phyloP scores from a whole-genome alignment of 805 yeast genomes.

The Maudiozyma pseudohumilis region DNA sequence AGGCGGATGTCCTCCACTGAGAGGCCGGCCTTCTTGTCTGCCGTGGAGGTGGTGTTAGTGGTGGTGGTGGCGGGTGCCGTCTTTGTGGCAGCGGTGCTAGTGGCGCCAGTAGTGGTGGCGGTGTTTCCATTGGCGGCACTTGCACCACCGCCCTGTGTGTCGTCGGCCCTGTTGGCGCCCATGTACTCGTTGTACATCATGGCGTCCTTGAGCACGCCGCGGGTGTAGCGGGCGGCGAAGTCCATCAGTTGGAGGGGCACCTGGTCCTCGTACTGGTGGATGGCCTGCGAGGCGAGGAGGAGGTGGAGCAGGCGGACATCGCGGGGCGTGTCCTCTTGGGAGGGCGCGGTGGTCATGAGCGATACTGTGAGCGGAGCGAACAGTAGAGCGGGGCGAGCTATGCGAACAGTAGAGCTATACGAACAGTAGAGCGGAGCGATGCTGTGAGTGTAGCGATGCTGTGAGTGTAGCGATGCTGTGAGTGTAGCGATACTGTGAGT shows the following conservation, averaged over 20 bases:
- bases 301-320: constrained; percentile 86
- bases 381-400: no score
- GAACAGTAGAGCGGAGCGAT: no score
- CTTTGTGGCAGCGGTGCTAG: not conserved
- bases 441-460: no score
- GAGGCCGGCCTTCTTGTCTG: constrained; percentile 33
- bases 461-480: no score
- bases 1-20: constrained; percentile 85
- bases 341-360: no score
- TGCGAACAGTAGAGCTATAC: no score
- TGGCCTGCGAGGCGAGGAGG: constrained; percentile 87
- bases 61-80: not conserved
- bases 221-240: constrained; percentile 85
- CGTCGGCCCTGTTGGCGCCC: constrained; percentile 16
- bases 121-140: not conserved
- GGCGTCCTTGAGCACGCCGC: constrained; percentile 82
- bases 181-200: constrained; percentile 81
- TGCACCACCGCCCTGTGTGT: not conserved
- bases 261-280: constrained; percentile 86
- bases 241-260: constrained; percentile 96
- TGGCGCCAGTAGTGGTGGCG: not conserved
- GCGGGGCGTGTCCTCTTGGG: constrained; percentile 47
- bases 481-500: no score
- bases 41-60: not conserved
- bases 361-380: no score